Conservation (phyloP, 306 rosid genomes). For the Fragaria ananassa region DNA sequence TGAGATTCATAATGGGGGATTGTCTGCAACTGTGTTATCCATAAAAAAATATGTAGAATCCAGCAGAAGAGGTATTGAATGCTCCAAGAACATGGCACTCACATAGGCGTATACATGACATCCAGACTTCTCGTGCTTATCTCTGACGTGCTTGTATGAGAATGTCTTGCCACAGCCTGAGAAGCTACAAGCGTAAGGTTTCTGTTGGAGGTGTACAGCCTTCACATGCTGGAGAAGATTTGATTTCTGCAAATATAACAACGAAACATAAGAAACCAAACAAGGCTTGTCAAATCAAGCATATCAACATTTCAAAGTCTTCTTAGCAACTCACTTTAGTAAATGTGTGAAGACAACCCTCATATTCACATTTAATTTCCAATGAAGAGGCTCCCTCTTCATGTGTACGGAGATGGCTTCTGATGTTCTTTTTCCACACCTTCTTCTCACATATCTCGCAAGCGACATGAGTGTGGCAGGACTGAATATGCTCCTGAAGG, state of each 20-base stretch:
- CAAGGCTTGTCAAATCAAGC: background rate
- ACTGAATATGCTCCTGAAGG: conserved; percentile 52
- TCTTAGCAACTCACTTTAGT: conserved; percentile 53
- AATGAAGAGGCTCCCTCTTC: conserved; percentile 35
- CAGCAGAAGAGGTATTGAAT: background rate
- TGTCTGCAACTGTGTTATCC: background rate
- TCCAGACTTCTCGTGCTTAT: conserved; percentile 66
- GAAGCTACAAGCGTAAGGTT: conserved; percentile 65
- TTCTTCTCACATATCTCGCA: conserved; percentile 64
- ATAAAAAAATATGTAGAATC: background rate
- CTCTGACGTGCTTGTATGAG: conserved; percentile 85
- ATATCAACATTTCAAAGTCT: background rate
- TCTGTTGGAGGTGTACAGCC: conserved; percentile 61
- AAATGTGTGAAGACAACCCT: conserved; percentile 53
- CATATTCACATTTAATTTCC: conserved; percentile 44
- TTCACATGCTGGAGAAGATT: conserved; percentile 69
- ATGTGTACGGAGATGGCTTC: conserved; percentile 61
- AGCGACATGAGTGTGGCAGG: conserved; percentile 55
- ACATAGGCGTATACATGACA: conserved; percentile 56
- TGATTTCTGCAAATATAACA: conserved; percentile 49
- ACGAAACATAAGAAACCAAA: background rate
- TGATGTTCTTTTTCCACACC: conserved; percentile 71
- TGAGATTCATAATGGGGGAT: background rate
- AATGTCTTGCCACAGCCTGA: conserved; percentile 83
- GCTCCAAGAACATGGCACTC: conserved; percentile 34